Evolutionary conservation across 2,329 filamentous ascomycete genomes (phyloP).

Genomic region (Fusarium graminum): DNA sequence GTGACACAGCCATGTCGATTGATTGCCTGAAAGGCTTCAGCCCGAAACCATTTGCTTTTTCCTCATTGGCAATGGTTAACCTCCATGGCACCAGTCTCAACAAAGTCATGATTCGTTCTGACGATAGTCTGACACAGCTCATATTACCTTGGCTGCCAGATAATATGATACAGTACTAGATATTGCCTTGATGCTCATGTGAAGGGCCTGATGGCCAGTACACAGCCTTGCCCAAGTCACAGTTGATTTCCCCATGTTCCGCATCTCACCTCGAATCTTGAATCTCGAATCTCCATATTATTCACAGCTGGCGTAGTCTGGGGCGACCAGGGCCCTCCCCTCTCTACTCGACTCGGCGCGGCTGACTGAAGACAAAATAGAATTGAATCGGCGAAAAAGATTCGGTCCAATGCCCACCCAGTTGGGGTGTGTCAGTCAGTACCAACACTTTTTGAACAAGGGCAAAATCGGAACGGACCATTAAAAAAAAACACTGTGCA

Average conservation of each 20-base stretch:
- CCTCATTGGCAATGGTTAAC: conserved; percentile 6
- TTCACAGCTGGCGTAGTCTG: conserved; percentile 29
- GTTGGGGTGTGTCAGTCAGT: conserved; percentile 28
- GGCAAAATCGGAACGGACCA: conserved; percentile 45
- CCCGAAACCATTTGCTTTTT: neutral
- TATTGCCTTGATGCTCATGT: conserved; percentile 5
- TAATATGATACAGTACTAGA: too few relatives aligned
- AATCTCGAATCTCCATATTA: conserved; percentile 6
- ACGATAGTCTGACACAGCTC: conserved; percentile 3
- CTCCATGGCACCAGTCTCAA: conserved; percentile 1
- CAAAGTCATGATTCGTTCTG: neutral
- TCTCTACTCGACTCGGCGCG: conserved; percentile 6
- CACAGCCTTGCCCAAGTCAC: conserved; percentile 20
- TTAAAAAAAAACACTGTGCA: conserved; percentile 33
- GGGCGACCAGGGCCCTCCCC: conserved; percentile 37
- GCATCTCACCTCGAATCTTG: conserved; percentile 32
- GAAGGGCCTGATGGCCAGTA: neutral
- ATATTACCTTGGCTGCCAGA: neutral
- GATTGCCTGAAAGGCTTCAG: conserved; percentile 16
- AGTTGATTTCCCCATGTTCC: conserved; percentile 26
- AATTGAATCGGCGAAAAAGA: conserved; percentile 42
- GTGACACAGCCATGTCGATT: conserved; percentile 37
- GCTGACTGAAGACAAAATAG: conserved; percentile 11
- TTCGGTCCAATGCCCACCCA: conserved; percentile 40
- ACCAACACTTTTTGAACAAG: conserved; percentile 9